Base-by-base conservation (phyloP, 495 filamentous ascomycete species). In the Aspergillus panamensis region DNA sequence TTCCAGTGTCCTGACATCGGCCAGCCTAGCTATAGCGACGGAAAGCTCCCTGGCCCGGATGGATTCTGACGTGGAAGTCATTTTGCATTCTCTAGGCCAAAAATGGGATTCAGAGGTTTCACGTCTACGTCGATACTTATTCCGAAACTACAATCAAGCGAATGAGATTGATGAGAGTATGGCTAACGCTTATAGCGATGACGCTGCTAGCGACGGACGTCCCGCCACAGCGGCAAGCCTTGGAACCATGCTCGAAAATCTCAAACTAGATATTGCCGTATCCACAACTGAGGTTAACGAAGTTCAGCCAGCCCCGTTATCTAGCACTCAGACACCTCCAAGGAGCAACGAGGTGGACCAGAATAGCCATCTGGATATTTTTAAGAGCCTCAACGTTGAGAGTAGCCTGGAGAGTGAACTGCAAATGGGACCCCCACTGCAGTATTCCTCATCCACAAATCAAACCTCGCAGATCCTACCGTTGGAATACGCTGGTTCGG, bases 31-130 rank as follows among this genome's bases (percentile, higher is more conserved):
- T 12, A 63, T 66, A 3, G 53, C 70, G 17, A 31, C 65, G 19
- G 69, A 72, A 7, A 53, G 65, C 6, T 63, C 69, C 4, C 60
- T 63, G 4, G 14, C 48, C n/a, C 69, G 73, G 19, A 71, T 75
- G 19, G 62, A 69, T 7, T 75, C 82, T 35, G 82, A 86, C 57
- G 67, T 84, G 6, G 74, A 81, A 9, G 69, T 70, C 31, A 77
- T 81, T n/a, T 67, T 89, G 35, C 68, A 73, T 19, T 74, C 84
- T 0, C 63, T 90, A 35, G 77, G 79, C 45, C 77, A 79, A 17
- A 84, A 81, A 65, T 90, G 87, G 87, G 80, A 85, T 30, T 66
- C 71, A 6, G 84, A 89, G 65, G 72, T 80, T 19, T 70, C 72
- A 33, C 79, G 84, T 25, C 65, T 89, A 32, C 71, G 77, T 16